phyloP scores from a whole-genome alignment of 1,139 yeast species.

The Protomyces inouyei region DNA sequence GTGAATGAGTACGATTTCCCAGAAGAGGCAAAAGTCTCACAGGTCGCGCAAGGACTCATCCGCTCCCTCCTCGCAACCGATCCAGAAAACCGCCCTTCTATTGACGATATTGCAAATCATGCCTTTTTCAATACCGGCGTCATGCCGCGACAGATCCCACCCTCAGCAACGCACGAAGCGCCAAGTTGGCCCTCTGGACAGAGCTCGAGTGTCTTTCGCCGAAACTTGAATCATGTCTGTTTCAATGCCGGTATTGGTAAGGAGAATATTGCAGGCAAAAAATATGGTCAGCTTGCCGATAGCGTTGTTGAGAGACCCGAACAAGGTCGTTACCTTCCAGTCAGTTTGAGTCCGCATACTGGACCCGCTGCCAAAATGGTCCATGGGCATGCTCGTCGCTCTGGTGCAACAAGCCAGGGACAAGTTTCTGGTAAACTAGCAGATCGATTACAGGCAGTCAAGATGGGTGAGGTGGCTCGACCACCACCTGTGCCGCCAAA shows the following conservation, averaged over 20 bases:
- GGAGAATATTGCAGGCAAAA: conserved; percentile 28
- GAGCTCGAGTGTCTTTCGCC: conserved; percentile 16
- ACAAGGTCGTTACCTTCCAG: conserved; percentile 27
- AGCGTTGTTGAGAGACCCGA: conserved; percentile 26
- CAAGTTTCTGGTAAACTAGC: conserved; percentile 6
- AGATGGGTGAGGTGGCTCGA: background rate
- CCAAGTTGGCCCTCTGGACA: conserved; percentile 41
- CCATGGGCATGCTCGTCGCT: conserved; percentile 1
- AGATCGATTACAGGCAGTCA: conserved; percentile 10
- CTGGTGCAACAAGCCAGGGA: background rate
- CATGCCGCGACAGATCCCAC: conserved; percentile 70
- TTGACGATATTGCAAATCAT: conserved; percentile 72
- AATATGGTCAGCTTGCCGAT: conserved; percentile 22
- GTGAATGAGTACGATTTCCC: conserved; percentile 79
- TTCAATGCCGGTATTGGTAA: conserved; percentile 29
- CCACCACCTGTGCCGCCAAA: background rate
- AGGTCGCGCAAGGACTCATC: conserved; percentile 68
- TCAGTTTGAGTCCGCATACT: conserved; percentile 18
- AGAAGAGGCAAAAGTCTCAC: conserved; percentile 60
- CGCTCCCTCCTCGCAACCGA: conserved; percentile 66
- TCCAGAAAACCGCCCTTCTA: conserved; percentile 75
- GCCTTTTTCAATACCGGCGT: conserved; percentile 73
- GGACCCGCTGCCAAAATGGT: conserved; percentile 23
- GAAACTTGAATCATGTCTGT: conserved; percentile 23
- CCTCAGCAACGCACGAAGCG: conserved; percentile 57